Evolutionary conservation across 2,329 filamentous ascomycete genomes (phyloP).

Genomic region (Aspergillus thermomutatus): DNA sequence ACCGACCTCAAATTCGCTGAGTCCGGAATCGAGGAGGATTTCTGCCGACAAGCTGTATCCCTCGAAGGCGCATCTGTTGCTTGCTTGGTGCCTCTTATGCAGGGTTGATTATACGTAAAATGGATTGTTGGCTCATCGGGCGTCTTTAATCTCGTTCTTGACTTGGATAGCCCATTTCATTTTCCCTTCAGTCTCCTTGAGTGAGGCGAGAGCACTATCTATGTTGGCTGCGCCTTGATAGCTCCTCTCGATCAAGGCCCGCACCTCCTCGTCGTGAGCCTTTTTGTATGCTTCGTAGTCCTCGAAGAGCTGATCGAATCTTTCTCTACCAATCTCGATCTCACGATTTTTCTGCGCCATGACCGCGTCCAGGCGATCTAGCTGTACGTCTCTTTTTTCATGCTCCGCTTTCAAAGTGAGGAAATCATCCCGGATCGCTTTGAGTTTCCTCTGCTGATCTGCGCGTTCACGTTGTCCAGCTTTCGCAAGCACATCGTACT

Average conservation of each 20-base stretch:
- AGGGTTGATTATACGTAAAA: not conserved
- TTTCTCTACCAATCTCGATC: constrained; percentile 38
- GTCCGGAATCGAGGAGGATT: not conserved
- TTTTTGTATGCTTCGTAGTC: constrained; percentile 43
- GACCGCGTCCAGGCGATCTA: constrained; percentile 43
- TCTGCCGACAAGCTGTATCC: not conserved
- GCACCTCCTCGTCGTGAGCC: constrained; percentile 39
- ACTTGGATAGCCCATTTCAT: constrained; percentile 51
- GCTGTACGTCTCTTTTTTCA: constrained; percentile 33
- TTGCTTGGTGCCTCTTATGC: not conserved
- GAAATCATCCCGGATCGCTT: constrained; percentile 35
- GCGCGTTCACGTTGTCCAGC: constrained; percentile 39
- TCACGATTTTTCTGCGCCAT: constrained; percentile 46
- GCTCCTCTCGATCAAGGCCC: constrained; percentile 29
- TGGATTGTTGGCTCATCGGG: constrained; percentile 16
- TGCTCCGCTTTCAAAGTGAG: constrained; percentile 32
- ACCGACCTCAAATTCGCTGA: not conserved
- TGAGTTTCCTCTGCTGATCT: constrained; percentile 38
- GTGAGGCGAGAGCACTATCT: constrained; percentile 36
- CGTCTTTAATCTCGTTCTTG: constrained; percentile 31
- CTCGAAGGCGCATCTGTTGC: not conserved
- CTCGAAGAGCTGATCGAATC: constrained; percentile 37
- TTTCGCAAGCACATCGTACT: constrained; percentile 44
- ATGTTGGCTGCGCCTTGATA: constrained; percentile 31
- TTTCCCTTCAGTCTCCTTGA: constrained; percentile 41